Conservation (phyloP, 1,284 basidiomycete species). For the Ganoderma multipileum region DNA sequence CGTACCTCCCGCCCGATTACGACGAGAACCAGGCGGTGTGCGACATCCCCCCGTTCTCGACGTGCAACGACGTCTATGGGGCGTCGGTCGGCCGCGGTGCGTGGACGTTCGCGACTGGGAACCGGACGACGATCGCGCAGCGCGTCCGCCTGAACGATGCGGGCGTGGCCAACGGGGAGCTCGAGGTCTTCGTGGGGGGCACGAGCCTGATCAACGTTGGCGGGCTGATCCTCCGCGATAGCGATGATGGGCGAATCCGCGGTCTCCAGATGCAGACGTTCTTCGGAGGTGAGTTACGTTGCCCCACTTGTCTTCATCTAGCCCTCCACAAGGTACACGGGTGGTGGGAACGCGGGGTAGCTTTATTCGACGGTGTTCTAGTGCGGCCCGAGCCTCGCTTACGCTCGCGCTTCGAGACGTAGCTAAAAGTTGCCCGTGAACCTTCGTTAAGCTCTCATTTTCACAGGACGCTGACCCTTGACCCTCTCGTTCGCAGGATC, state of each 20-base stretch:
- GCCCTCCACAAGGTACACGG: neutral
- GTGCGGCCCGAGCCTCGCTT: neutral
- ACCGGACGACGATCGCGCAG: slow-evolving; percentile 68
- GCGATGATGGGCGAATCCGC: slow-evolving; percentile 52
- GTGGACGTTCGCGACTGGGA: slow-evolving; percentile 65
- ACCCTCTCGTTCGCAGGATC: slow-evolving; percentile 45
- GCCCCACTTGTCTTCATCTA: neutral
- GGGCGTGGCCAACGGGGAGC: slow-evolving; percentile 62
- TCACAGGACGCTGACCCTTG: slow-evolving; percentile 11
- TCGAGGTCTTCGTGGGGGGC: slow-evolving; percentile 64
- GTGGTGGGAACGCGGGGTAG: neutral
- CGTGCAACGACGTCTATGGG: slow-evolving; percentile 71
- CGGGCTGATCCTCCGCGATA: slow-evolving; percentile 58
- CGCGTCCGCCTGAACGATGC: slow-evolving; percentile 70
- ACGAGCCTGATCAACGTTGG: slow-evolving; percentile 59
- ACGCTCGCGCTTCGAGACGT: neutral
- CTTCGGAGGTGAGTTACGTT: slow-evolving; percentile 58
- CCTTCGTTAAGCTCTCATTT: neutral
- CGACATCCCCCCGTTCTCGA: slow-evolving; percentile 54
- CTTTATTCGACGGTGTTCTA: neutral
- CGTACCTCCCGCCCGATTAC: slow-evolving; percentile 65
- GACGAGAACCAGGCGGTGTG: slow-evolving; percentile 65
- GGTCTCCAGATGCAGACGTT: slow-evolving; percentile 75
- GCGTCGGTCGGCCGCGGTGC: slow-evolving; percentile 76
- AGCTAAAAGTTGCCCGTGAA: neutral